phyloP scores from a whole-genome alignment of 768 basidiomycete species.

The Termitomyces sp. region DNA sequence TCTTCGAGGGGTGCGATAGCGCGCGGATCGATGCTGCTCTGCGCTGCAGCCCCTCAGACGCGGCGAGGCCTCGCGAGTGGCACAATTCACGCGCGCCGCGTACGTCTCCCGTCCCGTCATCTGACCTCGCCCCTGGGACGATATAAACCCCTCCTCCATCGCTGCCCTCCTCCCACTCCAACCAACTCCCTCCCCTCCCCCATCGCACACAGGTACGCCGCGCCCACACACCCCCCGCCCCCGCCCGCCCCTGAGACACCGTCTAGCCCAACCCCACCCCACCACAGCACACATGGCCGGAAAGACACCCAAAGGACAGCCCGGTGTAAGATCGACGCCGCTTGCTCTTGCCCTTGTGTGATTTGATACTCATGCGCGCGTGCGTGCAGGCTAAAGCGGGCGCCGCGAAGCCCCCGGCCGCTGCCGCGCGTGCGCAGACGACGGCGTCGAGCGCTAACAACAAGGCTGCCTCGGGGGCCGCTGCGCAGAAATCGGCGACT shows the following conservation, averaged over 20 bases:
- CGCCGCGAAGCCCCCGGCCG: neutral
- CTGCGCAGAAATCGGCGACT: slow-evolving; percentile 3
- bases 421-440: slow-evolving; percentile 6
- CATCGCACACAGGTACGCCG: too few species aligned
- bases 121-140: neutral
- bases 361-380: neutral
- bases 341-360: neutral
- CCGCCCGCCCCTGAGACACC: neutral
- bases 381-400: slow-evolving; percentile 4
- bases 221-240: neutral
- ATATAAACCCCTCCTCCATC: too few species aligned
- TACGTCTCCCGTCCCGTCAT: neutral
- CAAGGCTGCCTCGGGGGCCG: slow-evolving; percentile 1
- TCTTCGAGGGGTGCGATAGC: too few species aligned
- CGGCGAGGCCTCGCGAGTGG: slow-evolving; percentile 12
- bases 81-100: slow-evolving; percentile 15
- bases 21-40: too few species aligned
- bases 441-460: slow-evolving; percentile 1
- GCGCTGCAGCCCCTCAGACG: too few species aligned
- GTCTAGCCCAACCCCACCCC: neutral
- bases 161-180: too few species aligned
- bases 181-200: too few species aligned
- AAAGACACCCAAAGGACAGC: slow-evolving; percentile 9
- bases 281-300: slow-evolving; percentile 6
- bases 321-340: neutral